Percentiles rank a stretch among this genome's conserved stretches.
Evolutionary conservation across 345 rosid species (phyloP).

Genomic region (Pugionium dolabratum): DNA sequence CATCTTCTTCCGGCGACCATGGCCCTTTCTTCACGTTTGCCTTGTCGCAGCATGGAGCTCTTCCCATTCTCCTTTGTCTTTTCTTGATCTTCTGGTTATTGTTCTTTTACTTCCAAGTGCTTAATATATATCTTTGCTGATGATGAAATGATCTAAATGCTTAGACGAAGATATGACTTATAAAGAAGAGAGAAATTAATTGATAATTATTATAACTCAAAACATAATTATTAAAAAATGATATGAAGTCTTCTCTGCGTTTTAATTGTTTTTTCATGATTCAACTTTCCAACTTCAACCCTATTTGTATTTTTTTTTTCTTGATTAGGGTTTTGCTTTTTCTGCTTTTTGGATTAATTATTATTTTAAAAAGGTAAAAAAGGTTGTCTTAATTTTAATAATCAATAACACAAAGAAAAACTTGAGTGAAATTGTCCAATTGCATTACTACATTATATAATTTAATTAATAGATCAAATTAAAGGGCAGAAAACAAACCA

Average conservation of each 20-base stretch:
- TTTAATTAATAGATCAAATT: constrained; percentile 29
- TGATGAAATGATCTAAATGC: constrained; percentile 34
- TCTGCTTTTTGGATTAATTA: constrained; percentile 63
- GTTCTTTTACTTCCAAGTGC: constrained; percentile 22
- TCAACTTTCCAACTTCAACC: constrained; percentile 29
- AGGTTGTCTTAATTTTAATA: constrained; percentile 26
- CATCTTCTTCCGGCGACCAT: constrained; percentile 50
- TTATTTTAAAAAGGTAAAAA: constrained; percentile 15
- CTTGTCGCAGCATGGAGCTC: constrained; percentile 99
- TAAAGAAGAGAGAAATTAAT: constrained; percentile 29
- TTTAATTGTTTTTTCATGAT: constrained; percentile 37
- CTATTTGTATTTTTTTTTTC: constrained; percentile 33
- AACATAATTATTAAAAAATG: constrained; percentile 7
- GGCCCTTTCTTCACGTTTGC: constrained; percentile 52
- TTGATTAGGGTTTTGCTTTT: constrained; percentile 56
- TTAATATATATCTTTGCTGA: constrained; percentile 19
- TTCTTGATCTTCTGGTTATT: constrained; percentile 21
- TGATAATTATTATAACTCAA: constrained; percentile 29
- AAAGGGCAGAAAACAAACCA: constrained; percentile 26
- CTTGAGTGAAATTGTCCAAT: constrained; percentile 37
- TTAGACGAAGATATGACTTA: constrained; percentile 27
- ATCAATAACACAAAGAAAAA: constrained; percentile 24
- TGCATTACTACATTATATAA: constrained; percentile 28
- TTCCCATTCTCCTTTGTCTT: constrained; percentile 59
- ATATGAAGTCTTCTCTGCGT: constrained; percentile 40